Conservation (phyloP, 257 asterid genomes). For the Nicotiana paniculata region DNA sequence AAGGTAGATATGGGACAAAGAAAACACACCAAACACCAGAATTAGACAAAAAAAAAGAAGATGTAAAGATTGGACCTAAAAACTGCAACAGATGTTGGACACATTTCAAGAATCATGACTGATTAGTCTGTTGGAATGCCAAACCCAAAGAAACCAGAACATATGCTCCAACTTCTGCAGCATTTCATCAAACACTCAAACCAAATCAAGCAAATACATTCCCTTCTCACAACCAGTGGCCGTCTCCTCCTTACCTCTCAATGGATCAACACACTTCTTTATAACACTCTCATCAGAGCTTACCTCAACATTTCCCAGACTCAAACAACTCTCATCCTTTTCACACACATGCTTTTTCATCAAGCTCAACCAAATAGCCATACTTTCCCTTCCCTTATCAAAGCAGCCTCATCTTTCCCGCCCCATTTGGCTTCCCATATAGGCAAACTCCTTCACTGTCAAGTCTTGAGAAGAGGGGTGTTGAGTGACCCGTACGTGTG, state of each 20-base stretch:
- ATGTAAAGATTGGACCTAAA: too few relatives aligned
- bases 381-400: conserved; percentile 69
- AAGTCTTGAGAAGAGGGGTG: conserved; percentile 56
- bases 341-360: conserved; percentile 58
- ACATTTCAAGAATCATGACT: too few relatives aligned
- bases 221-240: conserved; percentile 48
- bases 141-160: conserved; percentile 20
- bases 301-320: conserved; percentile 49
- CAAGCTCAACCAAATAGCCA: conserved; percentile 66
- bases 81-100: too few relatives aligned
- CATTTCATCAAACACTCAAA: conserved; percentile 22
- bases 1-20: too few relatives aligned
- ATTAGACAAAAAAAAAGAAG: too few relatives aligned
- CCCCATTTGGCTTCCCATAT: conserved; percentile 16
- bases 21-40: too few relatives aligned
- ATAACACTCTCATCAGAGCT: conserved; percentile 63
- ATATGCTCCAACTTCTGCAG: conserved; percentile 54
- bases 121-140: neutral
- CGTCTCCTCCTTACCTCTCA: conserved; percentile 38
- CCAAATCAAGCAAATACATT: conserved; percentile 55
- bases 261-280: conserved; percentile 78
- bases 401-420: conserved; percentile 42
- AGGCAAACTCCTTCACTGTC: conserved; percentile 48
- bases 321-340: conserved; percentile 39
- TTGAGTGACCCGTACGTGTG: conserved; percentile 56